Evolutionary conservation across 2,329 filamentous ascomycete genomes (phyloP).

Genomic region (Fonsecaea nubica): DNA sequence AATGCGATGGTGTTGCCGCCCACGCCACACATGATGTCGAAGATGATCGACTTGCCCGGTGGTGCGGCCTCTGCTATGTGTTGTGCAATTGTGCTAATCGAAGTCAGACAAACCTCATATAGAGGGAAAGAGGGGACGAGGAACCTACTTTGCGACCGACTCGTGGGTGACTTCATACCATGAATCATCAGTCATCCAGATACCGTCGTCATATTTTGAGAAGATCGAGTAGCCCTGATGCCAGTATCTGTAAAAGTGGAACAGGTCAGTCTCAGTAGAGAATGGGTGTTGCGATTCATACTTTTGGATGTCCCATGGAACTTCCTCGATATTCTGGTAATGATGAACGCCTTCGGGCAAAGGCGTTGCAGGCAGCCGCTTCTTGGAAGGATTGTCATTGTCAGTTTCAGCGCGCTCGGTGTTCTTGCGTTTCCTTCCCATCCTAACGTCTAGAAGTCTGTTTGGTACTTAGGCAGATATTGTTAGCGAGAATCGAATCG

Average conservation of each 20-base stretch:
- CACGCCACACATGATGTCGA: slow-evolving; percentile 90
- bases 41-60: slow-evolving; percentile 67
- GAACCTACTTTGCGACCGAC: slow-evolving; percentile 76
- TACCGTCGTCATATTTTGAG: slow-evolving; percentile 81
- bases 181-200: slow-evolving; percentile 88
- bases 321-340: slow-evolving; percentile 72
- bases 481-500: neutral
- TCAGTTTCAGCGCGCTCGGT: slow-evolving; percentile 12
- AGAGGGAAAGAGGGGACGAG: neutral
- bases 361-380: slow-evolving; percentile 35
- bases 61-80: slow-evolving; percentile 68
- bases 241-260: slow-evolving; percentile 72
- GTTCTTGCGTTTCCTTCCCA: slow-evolving; percentile 31
- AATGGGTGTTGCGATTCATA: slow-evolving; percentile 50
- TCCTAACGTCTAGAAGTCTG: slow-evolving; percentile 3
- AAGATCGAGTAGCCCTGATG: slow-evolving; percentile 87
- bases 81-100: slow-evolving; percentile 70
- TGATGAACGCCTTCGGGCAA: slow-evolving; percentile 73
- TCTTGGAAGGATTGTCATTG: slow-evolving; percentile 20
- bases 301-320: slow-evolving; percentile 87
- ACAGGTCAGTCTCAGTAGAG: slow-evolving; percentile 3
- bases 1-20: slow-evolving; percentile 97
- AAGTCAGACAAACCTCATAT: slow-evolving; percentile 32
- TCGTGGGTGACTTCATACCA: slow-evolving; percentile 99
- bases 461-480: neutral